Percentiles rank a stretch among this genome's conserved stretches.
Conservation (phyloP, 2,329 filamentous ascomycete genomes). For the Penicillium sp. region DNA sequence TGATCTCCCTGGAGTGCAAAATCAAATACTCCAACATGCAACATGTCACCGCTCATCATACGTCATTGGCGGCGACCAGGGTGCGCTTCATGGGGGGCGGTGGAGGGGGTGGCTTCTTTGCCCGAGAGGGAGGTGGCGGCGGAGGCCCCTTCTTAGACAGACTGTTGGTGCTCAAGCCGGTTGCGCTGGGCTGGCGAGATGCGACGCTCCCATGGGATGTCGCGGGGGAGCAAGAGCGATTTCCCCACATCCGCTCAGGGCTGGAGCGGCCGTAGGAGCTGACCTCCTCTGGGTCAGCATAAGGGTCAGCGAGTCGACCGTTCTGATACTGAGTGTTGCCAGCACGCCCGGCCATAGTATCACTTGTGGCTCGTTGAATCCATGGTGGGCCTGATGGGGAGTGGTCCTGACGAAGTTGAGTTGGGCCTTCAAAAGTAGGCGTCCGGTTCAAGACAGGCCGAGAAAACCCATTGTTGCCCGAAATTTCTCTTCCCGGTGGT, state of each 20-base stretch:
- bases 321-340: slow-evolving; percentile 42
- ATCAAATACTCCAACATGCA: slow-evolving; percentile 7
- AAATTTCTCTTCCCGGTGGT: slow-evolving; percentile 39
- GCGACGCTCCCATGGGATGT: slow-evolving; percentile 48
- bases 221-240: slow-evolving; percentile 50
- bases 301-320: slow-evolving; percentile 43
- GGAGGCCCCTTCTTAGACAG: slow-evolving; percentile 53
- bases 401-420: slow-evolving; percentile 49
- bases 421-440: slow-evolving; percentile 55
- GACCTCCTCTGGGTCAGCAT: slow-evolving; percentile 47
- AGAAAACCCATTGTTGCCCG: slow-evolving; percentile 38
- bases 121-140: slow-evolving; percentile 56
- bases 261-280: slow-evolving; percentile 45
- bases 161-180: slow-evolving; percentile 31
- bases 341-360: slow-evolving; percentile 47
- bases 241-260: slow-evolving; percentile 46
- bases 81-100: slow-evolving; percentile 59
- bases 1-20: slow-evolving; percentile 3
- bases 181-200: slow-evolving; percentile 49
- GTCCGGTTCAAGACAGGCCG: slow-evolving; percentile 49
- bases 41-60: slow-evolving; percentile 9
- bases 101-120: slow-evolving; percentile 61
- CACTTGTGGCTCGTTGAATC: slow-evolving; percentile 51
- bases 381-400: slow-evolving; percentile 44
- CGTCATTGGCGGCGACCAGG: slow-evolving; percentile 25